These are phyloP conservation scores for Brassica juncea DNA, from an alignment of 345 rosid species.

Conservation along the genomic window DNA sequence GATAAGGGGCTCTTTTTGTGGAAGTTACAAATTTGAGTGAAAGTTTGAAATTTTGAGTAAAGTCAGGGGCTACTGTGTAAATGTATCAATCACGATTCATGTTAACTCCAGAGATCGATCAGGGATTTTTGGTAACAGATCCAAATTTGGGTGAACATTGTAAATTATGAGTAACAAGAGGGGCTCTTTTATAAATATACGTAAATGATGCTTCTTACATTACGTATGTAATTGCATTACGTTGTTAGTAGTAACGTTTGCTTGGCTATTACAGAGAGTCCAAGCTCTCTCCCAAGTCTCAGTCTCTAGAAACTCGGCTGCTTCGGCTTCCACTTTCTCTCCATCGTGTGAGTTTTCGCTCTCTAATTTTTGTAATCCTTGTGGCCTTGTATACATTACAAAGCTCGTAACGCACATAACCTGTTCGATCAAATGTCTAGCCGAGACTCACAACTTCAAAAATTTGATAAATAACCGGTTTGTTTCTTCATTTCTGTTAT, in stretches of 20 bases:
- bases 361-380: neutral
- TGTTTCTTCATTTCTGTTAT: neutral
- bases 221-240: neutral
- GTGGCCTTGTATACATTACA: neutral
- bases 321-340: neutral
- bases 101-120: neutral
- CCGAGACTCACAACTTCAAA: neutral
- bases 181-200: neutral
- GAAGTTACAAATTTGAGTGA: neutral
- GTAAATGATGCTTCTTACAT: neutral
- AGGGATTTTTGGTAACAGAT: neutral
- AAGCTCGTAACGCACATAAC: constrained; percentile 8
- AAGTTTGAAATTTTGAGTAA: neutral
- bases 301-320: neutral
- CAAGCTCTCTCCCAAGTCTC: neutral
- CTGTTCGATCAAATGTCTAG: constrained; percentile 36
- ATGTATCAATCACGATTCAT: neutral
- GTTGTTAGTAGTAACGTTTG: neutral
- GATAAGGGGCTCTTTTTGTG: neutral
- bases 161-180: neutral
- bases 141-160: neutral
- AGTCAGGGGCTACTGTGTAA: neutral
- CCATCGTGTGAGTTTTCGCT: neutral
- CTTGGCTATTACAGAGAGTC: neutral
- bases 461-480: neutral